These are phyloP conservation scores for Solanum appendiculatum DNA, from an alignment of 257 asterid genomes.

Conservation along the genomic window DNA sequence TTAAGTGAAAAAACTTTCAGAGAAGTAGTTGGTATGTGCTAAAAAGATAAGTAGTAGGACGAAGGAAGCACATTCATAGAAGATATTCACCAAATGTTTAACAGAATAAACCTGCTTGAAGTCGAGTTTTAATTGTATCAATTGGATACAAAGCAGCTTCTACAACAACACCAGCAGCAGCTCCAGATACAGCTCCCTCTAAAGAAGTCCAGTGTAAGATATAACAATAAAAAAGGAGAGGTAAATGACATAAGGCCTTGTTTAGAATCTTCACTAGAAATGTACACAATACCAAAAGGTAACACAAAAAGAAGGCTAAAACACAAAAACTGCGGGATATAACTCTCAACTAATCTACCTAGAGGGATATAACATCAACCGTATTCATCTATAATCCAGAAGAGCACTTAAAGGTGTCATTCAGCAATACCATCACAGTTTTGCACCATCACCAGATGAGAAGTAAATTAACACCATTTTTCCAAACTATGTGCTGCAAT, in stretches of 20 bases:
- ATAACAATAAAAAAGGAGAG: not conserved
- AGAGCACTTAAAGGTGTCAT: not conserved
- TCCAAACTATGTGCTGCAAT: not conserved
- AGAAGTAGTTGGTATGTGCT: not conserved
- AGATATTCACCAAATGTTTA: not conserved
- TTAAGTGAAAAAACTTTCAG: not conserved
- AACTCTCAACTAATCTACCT: not conserved
- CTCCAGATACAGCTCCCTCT: slow-evolving; percentile 71
- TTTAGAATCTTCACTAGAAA: not conserved
- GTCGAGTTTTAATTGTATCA: slow-evolving; percentile 67
- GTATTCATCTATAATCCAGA: not conserved
- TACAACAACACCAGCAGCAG: slow-evolving; percentile 58
- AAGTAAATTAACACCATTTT: not conserved
- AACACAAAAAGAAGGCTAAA: not conserved
- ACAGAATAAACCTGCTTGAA: slow-evolving; percentile 46
- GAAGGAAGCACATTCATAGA: not conserved
- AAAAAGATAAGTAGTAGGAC: not conserved
- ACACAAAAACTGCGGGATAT: not conserved
- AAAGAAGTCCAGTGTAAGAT: not conserved
- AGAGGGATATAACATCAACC: not conserved
- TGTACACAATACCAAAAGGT: not conserved
- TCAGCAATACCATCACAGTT: not conserved
- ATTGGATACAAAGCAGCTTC: slow-evolving; percentile 56
- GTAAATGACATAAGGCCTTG: not conserved
- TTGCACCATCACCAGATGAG: not conserved